Evolutionary conservation across 441 rosid genomes (phyloP).

Genomic region (Populus trichocarpa): DNA sequence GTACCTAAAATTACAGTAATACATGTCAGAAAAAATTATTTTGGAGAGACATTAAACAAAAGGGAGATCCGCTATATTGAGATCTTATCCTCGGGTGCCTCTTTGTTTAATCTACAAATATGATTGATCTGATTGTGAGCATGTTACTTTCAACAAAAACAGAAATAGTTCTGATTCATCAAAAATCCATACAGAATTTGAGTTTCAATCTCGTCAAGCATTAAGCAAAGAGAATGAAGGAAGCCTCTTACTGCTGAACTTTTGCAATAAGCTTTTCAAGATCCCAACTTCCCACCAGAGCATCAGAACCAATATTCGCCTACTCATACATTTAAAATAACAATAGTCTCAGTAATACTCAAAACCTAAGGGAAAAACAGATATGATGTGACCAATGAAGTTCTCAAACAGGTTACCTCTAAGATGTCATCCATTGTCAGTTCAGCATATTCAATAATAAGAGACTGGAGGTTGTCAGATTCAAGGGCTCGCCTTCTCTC

Average conservation of each 20-base stretch:
- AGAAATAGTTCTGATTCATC: background rate
- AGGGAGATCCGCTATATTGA: background rate
- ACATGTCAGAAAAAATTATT: slow-evolving; percentile 12
- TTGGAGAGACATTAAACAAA: slow-evolving; percentile 3
- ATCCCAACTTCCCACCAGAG: slow-evolving; percentile 83
- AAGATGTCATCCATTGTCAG: slow-evolving; percentile 95
- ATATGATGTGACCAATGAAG: slow-evolving; percentile 2
- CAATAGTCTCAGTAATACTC: slow-evolving; percentile 9
- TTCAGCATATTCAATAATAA: slow-evolving; percentile 93
- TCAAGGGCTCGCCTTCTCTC: slow-evolving; percentile 97
- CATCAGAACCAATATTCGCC: slow-evolving; percentile 91
- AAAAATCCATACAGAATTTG: slow-evolving; percentile 3
- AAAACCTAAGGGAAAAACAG: slow-evolving; percentile 7
- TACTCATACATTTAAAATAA: slow-evolving; percentile 24
- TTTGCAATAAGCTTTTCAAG: slow-evolving; percentile 89
- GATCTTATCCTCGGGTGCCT: background rate
- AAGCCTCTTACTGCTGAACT: slow-evolving; percentile 74
- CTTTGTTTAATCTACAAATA: background rate
- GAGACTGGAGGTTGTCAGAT: slow-evolving; percentile 81
- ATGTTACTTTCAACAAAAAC: background rate
- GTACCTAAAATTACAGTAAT: slow-evolving; percentile 48
- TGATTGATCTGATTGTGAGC: background rate
- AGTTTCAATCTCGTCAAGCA: background rate
- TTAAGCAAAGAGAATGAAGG: slow-evolving; percentile 15
- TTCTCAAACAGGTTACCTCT: slow-evolving; percentile 51